These are phyloP conservation scores for Lithocarpus polystachyus DNA, from an alignment of 306 rosid species.

Conservation along the genomic window DNA sequence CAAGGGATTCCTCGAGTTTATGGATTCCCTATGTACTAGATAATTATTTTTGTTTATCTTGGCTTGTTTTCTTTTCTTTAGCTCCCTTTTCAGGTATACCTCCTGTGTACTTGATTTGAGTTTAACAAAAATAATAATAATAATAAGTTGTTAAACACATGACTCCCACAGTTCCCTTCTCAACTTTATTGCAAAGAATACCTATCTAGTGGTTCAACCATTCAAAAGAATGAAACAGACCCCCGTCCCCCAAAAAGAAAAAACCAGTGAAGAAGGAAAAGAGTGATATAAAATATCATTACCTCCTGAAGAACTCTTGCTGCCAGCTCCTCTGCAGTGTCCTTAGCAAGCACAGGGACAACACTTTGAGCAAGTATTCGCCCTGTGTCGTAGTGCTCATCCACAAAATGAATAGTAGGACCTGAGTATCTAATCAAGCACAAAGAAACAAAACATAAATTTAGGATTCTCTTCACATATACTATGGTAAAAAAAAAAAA, in stretches of 20 bases:
- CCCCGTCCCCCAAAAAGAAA: neutral
- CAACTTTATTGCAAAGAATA: neutral
- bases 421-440: constrained; percentile 63
- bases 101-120: too few species aligned
- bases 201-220: too few species aligned
- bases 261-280: neutral
- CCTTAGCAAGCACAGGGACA: constrained; percentile 72
- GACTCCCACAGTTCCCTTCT: neutral
- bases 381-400: constrained; percentile 89
- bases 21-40: too few species aligned
- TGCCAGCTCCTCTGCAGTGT: constrained; percentile 72
- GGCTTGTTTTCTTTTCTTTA: too few species aligned
- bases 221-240: neutral
- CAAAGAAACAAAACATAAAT: neutral
- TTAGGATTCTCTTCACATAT: neutral
- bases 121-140: too few species aligned
- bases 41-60: too few species aligned
- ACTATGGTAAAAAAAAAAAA: neutral
- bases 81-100: too few species aligned
- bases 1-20: too few species aligned
- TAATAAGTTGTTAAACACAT: too few species aligned
- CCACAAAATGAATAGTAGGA: constrained; percentile 88
- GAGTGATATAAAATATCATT: neutral
- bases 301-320: constrained; percentile 87
- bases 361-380: constrained; percentile 84